Percentiles rank a stretch among this genome's conserved stretches.
Conservation (phyloP, 2,329 filamentous ascomycete genomes). For the Sclerotinia trifoliorum region DNA sequence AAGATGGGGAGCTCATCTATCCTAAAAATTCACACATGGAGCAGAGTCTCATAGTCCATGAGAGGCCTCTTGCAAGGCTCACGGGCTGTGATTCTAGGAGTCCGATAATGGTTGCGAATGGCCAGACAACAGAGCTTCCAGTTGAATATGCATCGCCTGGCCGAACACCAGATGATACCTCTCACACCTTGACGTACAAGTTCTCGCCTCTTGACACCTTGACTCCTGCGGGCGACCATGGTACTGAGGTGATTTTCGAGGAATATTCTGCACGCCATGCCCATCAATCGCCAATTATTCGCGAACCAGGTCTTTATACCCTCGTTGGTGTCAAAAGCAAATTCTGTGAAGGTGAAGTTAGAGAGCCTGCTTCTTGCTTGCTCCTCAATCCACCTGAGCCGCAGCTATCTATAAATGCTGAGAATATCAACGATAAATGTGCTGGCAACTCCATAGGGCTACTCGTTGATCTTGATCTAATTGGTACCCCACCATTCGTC, state of each 20-base stretch:
- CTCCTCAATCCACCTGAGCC: slow-evolving; percentile 90
- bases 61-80: slow-evolving; percentile 74
- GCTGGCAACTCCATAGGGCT: slow-evolving; percentile 91
- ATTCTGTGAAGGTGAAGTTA: slow-evolving; percentile 81
- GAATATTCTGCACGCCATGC: slow-evolving; percentile 60
- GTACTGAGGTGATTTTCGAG: slow-evolving; percentile 56
- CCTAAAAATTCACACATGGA: slow-evolving; percentile 62
- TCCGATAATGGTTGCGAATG: slow-evolving; percentile 81
- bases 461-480: slow-evolving; percentile 81
- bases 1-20: slow-evolving; percentile 64
- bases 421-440: slow-evolving; percentile 91
- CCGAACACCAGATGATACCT: slow-evolving; percentile 56
- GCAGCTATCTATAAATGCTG: slow-evolving; percentile 67
- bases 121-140: slow-evolving; percentile 65
- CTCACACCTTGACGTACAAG: slow-evolving; percentile 74
- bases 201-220: slow-evolving; percentile 75
- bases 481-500: slow-evolving; percentile 89
- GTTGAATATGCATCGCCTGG: slow-evolving; percentile 66
- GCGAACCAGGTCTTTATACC: slow-evolving; percentile 81
- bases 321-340: slow-evolving; percentile 76
- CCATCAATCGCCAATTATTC: slow-evolving; percentile 65
- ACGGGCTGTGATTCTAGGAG: slow-evolving; percentile 74
- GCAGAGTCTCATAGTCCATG: slow-evolving; percentile 80
- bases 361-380: slow-evolving; percentile 91
- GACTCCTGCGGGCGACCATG: slow-evolving; percentile 68